phyloP scores from a whole-genome alignment of 257 asterid species.

The Salvia splendens region DNA sequence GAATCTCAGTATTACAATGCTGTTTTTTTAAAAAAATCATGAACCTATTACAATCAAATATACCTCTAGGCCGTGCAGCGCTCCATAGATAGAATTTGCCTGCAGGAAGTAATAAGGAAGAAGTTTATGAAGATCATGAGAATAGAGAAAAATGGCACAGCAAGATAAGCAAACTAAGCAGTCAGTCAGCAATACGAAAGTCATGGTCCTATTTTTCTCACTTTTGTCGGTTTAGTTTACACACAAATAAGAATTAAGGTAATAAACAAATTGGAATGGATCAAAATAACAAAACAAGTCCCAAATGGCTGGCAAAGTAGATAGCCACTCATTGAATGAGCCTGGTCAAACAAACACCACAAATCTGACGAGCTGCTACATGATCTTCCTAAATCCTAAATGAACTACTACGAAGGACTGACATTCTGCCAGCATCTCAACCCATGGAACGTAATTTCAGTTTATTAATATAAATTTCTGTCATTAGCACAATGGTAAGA shows the following conservation, averaged over 20 bases:
- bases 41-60: conserved; percentile 25
- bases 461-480: background rate
- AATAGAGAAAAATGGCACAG: background rate
- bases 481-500: background rate
- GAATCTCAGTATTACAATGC: conserved; percentile 4
- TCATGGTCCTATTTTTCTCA: conserved; percentile 19
- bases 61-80: conserved; percentile 91
- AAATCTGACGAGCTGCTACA: background rate
- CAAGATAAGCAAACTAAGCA: conserved; percentile 14
- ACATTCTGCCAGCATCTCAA: background rate
- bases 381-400: background rate
- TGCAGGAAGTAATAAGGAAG: conserved; percentile 42
- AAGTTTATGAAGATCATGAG: conserved; percentile 30
- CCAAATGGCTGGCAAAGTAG: background rate
- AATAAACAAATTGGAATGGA: background rate
- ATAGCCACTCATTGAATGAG: background rate
- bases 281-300: conserved; percentile 20
- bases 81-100: conserved; percentile 89
- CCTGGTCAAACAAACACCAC: background rate
- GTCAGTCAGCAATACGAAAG: conserved; percentile 16
- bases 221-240: conserved; percentile 1
- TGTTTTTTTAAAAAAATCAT: background rate
- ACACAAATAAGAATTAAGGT: conserved; percentile 19
- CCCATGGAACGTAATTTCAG: background rate
- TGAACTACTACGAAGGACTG: conserved; percentile 12